These are phyloP conservation scores for Marsdenia floribunda DNA, from an alignment of 257 asterid genomes.

Conservation along the genomic window DNA sequence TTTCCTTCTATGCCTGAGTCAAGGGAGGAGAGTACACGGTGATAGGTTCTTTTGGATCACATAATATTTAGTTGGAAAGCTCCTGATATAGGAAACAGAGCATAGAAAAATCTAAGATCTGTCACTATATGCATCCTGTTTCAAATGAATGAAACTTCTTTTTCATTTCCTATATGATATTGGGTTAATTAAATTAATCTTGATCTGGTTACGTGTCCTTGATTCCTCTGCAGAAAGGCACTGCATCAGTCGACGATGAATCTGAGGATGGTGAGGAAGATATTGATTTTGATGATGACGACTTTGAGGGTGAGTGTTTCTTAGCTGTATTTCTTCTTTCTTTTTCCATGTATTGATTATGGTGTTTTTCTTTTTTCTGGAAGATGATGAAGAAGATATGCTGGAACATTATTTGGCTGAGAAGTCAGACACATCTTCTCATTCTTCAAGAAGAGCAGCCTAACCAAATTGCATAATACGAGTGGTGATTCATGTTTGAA, in stretches of 20 bases:
- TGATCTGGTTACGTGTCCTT: neutral
- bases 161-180: neutral
- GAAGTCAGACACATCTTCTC: slow-evolving; percentile 42
- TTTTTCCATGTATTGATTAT: neutral
- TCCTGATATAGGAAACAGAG: neutral
- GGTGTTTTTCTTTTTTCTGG: neutral
- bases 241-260: slow-evolving; percentile 53
- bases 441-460: slow-evolving; percentile 31
- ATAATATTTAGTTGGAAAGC: neutral
- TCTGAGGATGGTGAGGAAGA: slow-evolving; percentile 76
- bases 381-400: slow-evolving; percentile 95
- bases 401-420: slow-evolving; percentile 93
- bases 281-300: slow-evolving; percentile 84
- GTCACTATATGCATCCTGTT: neutral
- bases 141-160: neutral
- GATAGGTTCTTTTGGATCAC: neutral
- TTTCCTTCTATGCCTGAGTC: neutral
- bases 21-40: neutral
- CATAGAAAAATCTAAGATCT: neutral
- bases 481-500: neutral
- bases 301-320: slow-evolving; percentile 61
- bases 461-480: neutral
- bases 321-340: slow-evolving; percentile 8
- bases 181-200: neutral
- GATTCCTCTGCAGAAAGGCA: slow-evolving; percentile 56